Conservation (phyloP, 805 yeast species). For the Pichia rugopelliculosa region DNA sequence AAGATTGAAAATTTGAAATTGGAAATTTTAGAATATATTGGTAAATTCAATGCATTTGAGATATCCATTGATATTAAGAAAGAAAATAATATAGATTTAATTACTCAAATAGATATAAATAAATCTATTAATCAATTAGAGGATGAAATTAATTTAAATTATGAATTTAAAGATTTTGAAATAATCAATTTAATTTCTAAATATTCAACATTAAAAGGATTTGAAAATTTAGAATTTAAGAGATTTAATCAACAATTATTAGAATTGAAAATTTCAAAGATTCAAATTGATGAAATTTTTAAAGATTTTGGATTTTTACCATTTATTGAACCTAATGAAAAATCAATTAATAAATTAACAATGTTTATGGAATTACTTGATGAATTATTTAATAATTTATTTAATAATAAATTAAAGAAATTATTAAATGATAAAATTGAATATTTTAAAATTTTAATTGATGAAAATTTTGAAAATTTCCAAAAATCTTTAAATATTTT, state of each 20-base stretch:
- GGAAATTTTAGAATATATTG: neutral
- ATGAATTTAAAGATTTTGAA: neutral
- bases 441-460: neutral
- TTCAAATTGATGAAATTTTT: neutral
- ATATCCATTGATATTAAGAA: too few species aligned
- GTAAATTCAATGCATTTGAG: neutral
- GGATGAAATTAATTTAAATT: neutral
- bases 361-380: neutral
- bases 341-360: neutral
- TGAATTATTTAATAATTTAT: neutral
- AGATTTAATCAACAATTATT: neutral
- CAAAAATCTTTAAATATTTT: neutral
- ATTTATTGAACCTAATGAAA: neutral
- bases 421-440: neutral
- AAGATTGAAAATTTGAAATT: neutral
- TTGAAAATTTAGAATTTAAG: neutral
- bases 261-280: neutral
- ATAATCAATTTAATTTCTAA: neutral
- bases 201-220: neutral
- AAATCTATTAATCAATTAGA: neutral
- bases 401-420: neutral
- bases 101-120: neutral
- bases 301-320: neutral
- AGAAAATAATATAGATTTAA: neutral
- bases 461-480: neutral